Base-by-base conservation (phyloP, 805 yeast genomes). In the Zygosaccharomyces gambellarensis region DNA sequence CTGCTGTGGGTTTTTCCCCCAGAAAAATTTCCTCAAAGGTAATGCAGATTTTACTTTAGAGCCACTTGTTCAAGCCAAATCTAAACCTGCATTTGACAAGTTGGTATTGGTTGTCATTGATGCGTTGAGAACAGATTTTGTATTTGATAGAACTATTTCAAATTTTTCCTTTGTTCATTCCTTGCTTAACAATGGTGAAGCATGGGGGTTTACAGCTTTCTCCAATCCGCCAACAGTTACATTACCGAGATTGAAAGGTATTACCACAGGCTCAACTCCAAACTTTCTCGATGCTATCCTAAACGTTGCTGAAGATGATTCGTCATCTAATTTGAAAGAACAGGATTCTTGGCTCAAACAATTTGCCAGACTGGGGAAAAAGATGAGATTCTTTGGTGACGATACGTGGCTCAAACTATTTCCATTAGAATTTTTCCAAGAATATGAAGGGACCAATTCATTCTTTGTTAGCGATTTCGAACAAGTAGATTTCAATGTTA, bases 181-280 rank as follows among this genome's bases (percentile, higher is more conserved):
- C 1, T 68, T 90, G 49, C 70, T 92, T 7, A 75, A 78, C 46
- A 56, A 73, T 0, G 95, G 95, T 9, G 59, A 74, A 31, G 98
- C 94, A 0, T 60, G 90, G 44, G 97, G 97, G 0, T 90, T 81
- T 65, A 94, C 99, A 0, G 96, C 96, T 0, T 87, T 75, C 64
- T 84, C 97, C 1, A 86, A 87, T 55, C 98, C 99, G 1, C 99
- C 99, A 2, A 94, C 99, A 0, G 99, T 94, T 8, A 94, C 99
- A 0, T 71, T 94, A 34, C 99, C 99, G 0, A 77, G 99, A 51
- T 72, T 94, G 45, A 94, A 94, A 67, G 97, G 96, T 7, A 79
- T 90, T 22, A 87, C 97, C 0, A 89, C 97, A 0, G 99, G 99
- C 0, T 86, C 97, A 0, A 84, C 97, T 0, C 97, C 99, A 0